Base-by-base conservation (phyloP, 768 basidiomycete species). In the Boletus bicolor region DNA sequence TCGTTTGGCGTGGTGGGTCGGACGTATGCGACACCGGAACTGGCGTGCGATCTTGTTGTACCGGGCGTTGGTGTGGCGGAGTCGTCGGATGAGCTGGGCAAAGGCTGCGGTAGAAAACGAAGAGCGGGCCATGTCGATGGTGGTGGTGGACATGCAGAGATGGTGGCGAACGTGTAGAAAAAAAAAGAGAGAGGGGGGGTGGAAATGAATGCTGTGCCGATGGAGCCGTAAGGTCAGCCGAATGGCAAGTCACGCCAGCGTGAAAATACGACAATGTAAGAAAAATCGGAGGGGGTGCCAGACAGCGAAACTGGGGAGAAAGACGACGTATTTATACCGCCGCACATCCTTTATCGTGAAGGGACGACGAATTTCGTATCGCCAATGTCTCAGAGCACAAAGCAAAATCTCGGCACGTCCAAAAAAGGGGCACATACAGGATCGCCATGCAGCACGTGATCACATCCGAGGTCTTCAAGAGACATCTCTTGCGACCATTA, bases 1-100 rank as follows among this genome's bases (percentile, higher is more conserved):
- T 5, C 66, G 74, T 43, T 76, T 77, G 1, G 83, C 83, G 64
- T 79, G 79, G 57, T 73, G 59, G 0, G 79, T 79, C 14, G 72
- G 76, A 5, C 54, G 66, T 14, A 72, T 61, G 15, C 71, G 62
- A 35, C 65, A 57, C 51, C 81, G 80, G 32, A 74, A 64, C 44
- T 68, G 63, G 45, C 56, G 64, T 0, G 82, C 81, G 53, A 80
- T 64, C 38, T 63, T 62, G 46, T 64, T 52, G 66, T 79, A 77
- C 54, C 72, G 76, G 1, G 60, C 64, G 67, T 82, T 83, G 35
- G 82, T 75, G 39, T 65, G 64, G 30, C 73, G 76, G 37, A 83
- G 73, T 44, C 75, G 77, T 42, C 61, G 51, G 47, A 75, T 63
- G 66, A 83, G 72, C 61, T 77, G 73, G 10, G 62, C 64, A 56